Conservation (phyloP, 78 protist species). For the Isochrysis galbana region DNA sequence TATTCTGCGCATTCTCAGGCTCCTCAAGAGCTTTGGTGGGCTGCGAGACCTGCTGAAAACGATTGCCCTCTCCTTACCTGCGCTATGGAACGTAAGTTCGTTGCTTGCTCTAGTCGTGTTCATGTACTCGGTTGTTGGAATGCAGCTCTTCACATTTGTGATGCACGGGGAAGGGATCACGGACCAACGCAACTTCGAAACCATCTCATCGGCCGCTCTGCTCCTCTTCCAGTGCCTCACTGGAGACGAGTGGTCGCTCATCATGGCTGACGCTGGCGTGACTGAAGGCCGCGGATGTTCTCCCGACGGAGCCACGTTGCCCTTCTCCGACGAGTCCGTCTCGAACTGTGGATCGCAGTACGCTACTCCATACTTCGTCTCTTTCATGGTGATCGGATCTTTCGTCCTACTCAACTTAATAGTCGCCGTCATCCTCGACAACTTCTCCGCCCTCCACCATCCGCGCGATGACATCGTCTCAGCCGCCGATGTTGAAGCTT, state of each 20-base stretch:
- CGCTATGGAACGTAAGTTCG: not conserved
- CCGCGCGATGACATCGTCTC: not conserved
- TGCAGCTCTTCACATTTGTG: not conserved
- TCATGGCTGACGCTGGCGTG: not conserved
- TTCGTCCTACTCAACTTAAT: not conserved
- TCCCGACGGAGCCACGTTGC: not conserved
- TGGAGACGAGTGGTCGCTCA: not conserved
- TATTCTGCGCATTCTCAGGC: not conserved
- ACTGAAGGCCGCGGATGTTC: not conserved
- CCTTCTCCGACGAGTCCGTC: not conserved
- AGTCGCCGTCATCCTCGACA: constrained; percentile 2
- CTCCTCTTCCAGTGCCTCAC: not conserved
- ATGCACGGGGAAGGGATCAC: too few species aligned
- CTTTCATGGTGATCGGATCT: not conserved
- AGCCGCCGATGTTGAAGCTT: not conserved
- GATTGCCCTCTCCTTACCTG: not conserved
- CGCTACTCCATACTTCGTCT: not conserved
- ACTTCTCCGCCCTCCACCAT: not conserved
- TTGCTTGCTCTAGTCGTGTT: not conserved
- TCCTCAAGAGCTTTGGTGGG: not conserved
- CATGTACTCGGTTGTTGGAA: not conserved
- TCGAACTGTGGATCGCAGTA: not conserved
- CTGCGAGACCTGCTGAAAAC: not conserved
- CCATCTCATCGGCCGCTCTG: not conserved
- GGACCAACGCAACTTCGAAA: not conserved